Evolutionary conservation across 2,329 filamentous ascomycete genomes (phyloP).

Genomic region (Fusarium subtropicale): DNA sequence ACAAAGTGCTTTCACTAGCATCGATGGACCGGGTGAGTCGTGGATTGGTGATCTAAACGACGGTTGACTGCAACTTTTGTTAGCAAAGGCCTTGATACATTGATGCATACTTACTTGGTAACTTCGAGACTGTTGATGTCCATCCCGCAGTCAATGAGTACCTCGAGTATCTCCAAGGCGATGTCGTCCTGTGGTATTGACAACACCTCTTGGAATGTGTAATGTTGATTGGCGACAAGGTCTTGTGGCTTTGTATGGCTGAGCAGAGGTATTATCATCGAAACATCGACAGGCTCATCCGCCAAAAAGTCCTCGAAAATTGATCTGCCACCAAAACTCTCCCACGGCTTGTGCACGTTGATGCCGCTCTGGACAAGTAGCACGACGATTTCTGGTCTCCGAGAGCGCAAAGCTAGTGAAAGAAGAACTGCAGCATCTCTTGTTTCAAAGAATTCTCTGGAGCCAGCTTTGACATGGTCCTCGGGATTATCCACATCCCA

Average conservation of each 20-base stretch:
- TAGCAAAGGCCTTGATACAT: neutral
- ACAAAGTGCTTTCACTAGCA: conserved; percentile 32
- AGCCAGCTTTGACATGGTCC: neutral
- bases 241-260: conserved; percentile 19
- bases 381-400: conserved; percentile 14
- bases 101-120: neutral
- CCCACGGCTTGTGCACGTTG: conserved; percentile 15
- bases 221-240: conserved; percentile 22
- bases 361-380: conserved; percentile 31
- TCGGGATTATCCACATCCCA: neutral
- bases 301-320: conserved; percentile 30
- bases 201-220: conserved; percentile 27
- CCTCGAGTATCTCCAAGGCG: conserved; percentile 13
- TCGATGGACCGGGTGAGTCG: conserved; percentile 6
- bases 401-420: conserved; percentile 9
- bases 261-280: conserved; percentile 24
- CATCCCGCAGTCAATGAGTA: conserved; percentile 29
- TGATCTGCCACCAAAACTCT: conserved; percentile 5
- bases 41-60: neutral
- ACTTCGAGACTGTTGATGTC: conserved; percentile 31
- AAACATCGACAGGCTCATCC: conserved; percentile 9
- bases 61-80: neutral
- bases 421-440: conserved; percentile 27
- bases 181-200: neutral
- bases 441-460: conserved; percentile 9